Conservation (phyloP, 2,329 filamentous ascomycete genomes). For the Elsinoe arachidis region DNA sequence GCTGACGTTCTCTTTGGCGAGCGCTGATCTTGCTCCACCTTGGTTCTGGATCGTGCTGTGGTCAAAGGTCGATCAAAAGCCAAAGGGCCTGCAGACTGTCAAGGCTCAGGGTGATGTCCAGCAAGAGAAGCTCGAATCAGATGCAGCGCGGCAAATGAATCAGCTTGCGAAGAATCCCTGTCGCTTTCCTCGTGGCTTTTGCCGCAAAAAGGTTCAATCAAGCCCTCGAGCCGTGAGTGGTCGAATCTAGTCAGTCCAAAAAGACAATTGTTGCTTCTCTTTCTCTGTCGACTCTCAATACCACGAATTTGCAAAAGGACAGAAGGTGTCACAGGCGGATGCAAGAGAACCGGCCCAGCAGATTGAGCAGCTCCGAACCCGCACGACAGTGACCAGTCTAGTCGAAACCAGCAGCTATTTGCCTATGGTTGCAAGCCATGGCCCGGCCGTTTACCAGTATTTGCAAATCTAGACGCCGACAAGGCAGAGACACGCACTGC, state of each 20-base stretch:
- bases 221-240: background rate
- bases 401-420: slow-evolving; percentile 12
- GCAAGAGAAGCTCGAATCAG: background rate
- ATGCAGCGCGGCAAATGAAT: background rate
- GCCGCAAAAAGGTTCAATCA: background rate
- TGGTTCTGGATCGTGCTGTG: slow-evolving; percentile 1
- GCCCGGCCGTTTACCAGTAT: slow-evolving; percentile 13
- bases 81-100: no score
- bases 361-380: slow-evolving; percentile 1
- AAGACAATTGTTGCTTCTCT: background rate
- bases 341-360: background rate
- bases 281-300: background rate
- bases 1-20: slow-evolving; percentile 7
- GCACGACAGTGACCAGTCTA: slow-evolving; percentile 3
- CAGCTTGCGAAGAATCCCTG: slow-evolving; percentile 8
- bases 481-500: slow-evolving; percentile 9
- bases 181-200: slow-evolving; percentile 3
- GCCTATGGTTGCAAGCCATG: slow-evolving; percentile 14
- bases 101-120: background rate
- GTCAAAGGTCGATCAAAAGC: slow-evolving; percentile 1
- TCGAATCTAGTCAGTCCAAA: background rate
- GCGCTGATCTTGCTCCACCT: background rate
- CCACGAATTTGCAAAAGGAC: slow-evolving; percentile 1
- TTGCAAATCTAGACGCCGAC: slow-evolving; percentile 14
- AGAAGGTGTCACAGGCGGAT: slow-evolving; percentile 5